A percentile compares a stretch with the other conserved stretches of the same genome.
Evolutionary conservation across 2,329 filamentous ascomycete species (phyloP).

Genomic region (Coniochaeta ligniaria): DNA sequence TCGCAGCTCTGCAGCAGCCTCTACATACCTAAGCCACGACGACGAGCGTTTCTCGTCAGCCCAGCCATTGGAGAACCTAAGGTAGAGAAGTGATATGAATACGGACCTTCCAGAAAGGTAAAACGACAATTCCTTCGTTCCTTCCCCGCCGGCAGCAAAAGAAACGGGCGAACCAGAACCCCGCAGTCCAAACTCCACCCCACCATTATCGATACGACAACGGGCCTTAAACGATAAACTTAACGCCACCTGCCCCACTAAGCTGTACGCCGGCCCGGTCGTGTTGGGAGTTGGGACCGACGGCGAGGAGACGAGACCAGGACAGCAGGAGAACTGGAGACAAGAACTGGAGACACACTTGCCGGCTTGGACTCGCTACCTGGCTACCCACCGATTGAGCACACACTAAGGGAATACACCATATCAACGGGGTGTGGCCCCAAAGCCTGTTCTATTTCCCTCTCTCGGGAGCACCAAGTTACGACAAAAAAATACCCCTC

Average conservation of each 20-base stretch:
- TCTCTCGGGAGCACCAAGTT: too few species aligned
- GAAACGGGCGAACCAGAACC: neutral
- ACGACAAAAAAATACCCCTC: neutral
- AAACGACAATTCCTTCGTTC: neutral
- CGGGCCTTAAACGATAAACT: neutral
- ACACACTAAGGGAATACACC: neutral
- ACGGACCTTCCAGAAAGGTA: neutral
- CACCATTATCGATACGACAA: neutral
- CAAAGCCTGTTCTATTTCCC: neutral
- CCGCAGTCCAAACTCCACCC: neutral
- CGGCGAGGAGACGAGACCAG: neutral
- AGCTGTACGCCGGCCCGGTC: neutral
- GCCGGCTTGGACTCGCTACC: neutral
- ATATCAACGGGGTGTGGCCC: constrained; percentile 1
- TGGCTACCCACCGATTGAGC: neutral
- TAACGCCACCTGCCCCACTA: neutral
- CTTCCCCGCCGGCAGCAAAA: neutral
- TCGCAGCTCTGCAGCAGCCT: neutral
- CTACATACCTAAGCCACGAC: neutral
- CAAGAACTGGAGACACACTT: neutral
- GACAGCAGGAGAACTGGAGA: neutral
- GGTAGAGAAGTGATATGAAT: neutral
- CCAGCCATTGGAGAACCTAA: neutral
- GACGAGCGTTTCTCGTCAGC: neutral
- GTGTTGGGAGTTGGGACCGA: neutral